Base-by-base conservation (phyloP, 371 early-diverging fungal genomes). In the Actinomucor elegans region DNA sequence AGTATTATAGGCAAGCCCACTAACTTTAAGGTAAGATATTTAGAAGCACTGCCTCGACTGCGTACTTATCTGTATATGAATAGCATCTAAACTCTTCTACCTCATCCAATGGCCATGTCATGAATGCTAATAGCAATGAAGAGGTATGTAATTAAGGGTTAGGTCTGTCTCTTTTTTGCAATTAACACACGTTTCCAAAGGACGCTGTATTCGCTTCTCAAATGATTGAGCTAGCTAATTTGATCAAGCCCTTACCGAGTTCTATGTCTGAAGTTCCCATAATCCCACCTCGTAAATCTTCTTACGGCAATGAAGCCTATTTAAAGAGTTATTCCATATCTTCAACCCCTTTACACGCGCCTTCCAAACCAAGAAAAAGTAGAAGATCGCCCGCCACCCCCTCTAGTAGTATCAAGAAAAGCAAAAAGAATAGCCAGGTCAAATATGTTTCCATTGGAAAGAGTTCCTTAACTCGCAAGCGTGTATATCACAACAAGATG, bases 1-100 rank as follows among this genome's bases (percentile, higher is more conserved):
- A 61, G 62, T 40, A 52, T 61, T 15, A 61, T 61, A 26, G 62
- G 62, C 11, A 48, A 29, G 18, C 62, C 62, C 3, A 56, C 62
- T 1, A 61, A 61, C 23, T 61, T 61, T 14, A 58, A 51, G 58
- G 58, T 58, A 49, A 17, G 31, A 21, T 4, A 8, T 7, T 7
- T 23, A 7, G 23, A 33, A 34, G 12, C 11, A 12, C 14, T 29
- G 26, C 18, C 36, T 18, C 14, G 4, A 27, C 4, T 24, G 15
- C 11, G 15, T 10, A 28, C 24, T 28, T 6, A 26, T 28, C 11
- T 18, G 14, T 37, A 18, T 18, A 21, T 51, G 0, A 28, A 51
- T 40, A 52, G 52, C 52, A 52, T 52, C 18, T 52, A 26, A 52
- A 21, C 27, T 43, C 33, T 12, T 43, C 52, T 14, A 43, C 33